Base-by-base conservation (phyloP, 176 grass and related monocot species). In the Oryza coarctata region DNA sequence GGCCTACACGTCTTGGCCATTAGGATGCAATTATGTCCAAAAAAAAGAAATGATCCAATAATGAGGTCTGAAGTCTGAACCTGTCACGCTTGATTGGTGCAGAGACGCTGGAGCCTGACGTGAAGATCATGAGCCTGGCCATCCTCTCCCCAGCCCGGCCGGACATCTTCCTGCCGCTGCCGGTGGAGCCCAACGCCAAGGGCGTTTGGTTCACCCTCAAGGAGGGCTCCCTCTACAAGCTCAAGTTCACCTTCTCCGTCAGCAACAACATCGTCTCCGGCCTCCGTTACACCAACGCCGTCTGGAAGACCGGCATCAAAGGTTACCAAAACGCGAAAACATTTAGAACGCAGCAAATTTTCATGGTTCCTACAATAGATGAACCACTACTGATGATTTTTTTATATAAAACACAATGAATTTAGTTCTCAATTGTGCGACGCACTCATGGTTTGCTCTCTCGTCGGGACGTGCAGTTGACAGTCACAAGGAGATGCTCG, bases 181-280 rank as follows among this genome's bases (percentile, higher is more conserved):
- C 97, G 39, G 89, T 79, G 44, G 91, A 87, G 38, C 85, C 91
- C 52, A 92, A 84, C 33, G 70, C 83, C 77, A 99, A 96, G 83
- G 89, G 93, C 28, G 91, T 83, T 9, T 93, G 91, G 93, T 99
- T 99, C 83, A 94, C 93, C 52, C 77, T 99, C 39, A 99, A 99
- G 83, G 97, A 99, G 63, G 93, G 97, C 23, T 94, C 91, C 80
- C 80, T 38, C 12, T 95, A 96, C 91, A 84, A 77, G 47, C 97
- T 99, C 85, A 99, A 95, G 83, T 99, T 99, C 93, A 85, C 89
- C 91, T 96, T 99, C 76, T 86, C 87, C 34, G 91, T 99, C 82
- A 85, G 39, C 82, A 90, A 92, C 80, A 99, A 99, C 77, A 99
- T 99, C 73, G 97, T 99, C 82, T 94, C 93, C 72, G 97, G 97